phyloP scores from a whole-genome alignment of 768 basidiomycete species.

The Aureoboletus auriporus region DNA sequence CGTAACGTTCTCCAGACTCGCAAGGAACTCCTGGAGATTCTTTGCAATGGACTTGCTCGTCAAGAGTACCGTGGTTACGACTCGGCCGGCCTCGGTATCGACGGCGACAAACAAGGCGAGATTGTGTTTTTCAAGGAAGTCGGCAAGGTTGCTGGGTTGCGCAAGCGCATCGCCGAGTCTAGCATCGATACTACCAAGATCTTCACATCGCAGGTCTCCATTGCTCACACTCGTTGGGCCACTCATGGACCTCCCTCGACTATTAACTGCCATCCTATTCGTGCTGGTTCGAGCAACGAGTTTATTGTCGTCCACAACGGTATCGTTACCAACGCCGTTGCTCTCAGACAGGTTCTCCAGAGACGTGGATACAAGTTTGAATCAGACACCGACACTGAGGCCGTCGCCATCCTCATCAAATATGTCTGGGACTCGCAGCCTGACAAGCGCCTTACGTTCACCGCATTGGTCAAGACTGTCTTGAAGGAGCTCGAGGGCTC shows the following conservation, averaged over 20 bases:
- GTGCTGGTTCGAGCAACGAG: constrained; percentile 73
- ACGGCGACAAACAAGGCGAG: constrained; percentile 80
- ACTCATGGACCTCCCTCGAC: constrained; percentile 91
- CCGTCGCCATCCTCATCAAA: constrained; percentile 92
- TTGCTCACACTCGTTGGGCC: constrained; percentile 99
- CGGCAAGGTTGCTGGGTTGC: constrained; percentile 91
- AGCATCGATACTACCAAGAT: constrained; percentile 70
- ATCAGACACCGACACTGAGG: constrained; percentile 97
- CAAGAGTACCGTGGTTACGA: constrained; percentile 99
- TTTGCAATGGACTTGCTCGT: constrained; percentile 86
- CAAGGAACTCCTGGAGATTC: constrained; percentile 85
- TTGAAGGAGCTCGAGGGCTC: constrained; percentile 98
- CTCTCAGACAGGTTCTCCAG: constrained; percentile 88
- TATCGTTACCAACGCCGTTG: constrained; percentile 92
- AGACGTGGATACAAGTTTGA: constrained; percentile 94
- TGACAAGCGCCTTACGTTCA: constrained; percentile 83
- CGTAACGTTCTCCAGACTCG: constrained; percentile 54
- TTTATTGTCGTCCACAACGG: constrained; percentile 98
- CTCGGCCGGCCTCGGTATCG: constrained; percentile 86
- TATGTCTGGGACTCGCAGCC: constrained; percentile 94
- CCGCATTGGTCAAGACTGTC: constrained; percentile 89
- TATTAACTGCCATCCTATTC: constrained; percentile 92
- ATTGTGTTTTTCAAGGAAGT: constrained; percentile 94
- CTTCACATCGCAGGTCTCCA: constrained; percentile 85
- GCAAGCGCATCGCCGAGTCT: constrained; percentile 80